Evolutionary conservation across 306 rosid genomes (phyloP).

Genomic region (Fragaria nilgerrensis): DNA sequence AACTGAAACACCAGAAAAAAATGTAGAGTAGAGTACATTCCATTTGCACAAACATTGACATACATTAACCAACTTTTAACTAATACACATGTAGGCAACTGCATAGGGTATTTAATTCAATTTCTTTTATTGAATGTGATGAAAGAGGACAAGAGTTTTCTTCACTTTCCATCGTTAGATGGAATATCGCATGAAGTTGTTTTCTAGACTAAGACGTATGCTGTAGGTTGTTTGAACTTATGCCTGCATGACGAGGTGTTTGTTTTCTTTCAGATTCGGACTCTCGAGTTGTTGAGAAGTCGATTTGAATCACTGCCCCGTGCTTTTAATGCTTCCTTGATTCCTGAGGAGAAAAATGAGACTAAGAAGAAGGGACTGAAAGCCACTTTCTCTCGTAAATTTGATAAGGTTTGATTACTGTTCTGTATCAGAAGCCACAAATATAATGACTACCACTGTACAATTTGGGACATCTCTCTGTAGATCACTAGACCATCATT

Average conservation of each 20-base stretch:
- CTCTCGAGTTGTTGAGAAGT: constrained; percentile 75
- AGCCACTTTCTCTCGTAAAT: constrained; percentile 63
- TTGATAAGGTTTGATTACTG: constrained; percentile 62
- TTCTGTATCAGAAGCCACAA: constrained; percentile 21
- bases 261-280: constrained; percentile 72
- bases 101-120: background rate
- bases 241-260: constrained; percentile 16
- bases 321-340: constrained; percentile 77
- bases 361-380: constrained; percentile 55
- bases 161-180: background rate
- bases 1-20: background rate
- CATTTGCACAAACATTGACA: background rate
- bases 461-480: constrained; percentile 4
- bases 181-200: background rate
- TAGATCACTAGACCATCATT: background rate
- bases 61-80: background rate
- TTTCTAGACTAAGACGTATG: background rate
- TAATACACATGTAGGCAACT: background rate
- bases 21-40: background rate
- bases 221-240: constrained; percentile 21
- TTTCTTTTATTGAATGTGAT: background rate
- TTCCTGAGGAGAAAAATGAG: constrained; percentile 59
- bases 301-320: constrained; percentile 85
- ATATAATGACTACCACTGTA: background rate
- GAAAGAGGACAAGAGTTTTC: background rate